A percentile compares a stretch with the other conserved stretches of the same genome.
These are phyloP conservation scores for Rhodotorula kratochvilovae DNA, from an alignment of 768 basidiomycete genomes.

Conservation along the genomic window DNA sequence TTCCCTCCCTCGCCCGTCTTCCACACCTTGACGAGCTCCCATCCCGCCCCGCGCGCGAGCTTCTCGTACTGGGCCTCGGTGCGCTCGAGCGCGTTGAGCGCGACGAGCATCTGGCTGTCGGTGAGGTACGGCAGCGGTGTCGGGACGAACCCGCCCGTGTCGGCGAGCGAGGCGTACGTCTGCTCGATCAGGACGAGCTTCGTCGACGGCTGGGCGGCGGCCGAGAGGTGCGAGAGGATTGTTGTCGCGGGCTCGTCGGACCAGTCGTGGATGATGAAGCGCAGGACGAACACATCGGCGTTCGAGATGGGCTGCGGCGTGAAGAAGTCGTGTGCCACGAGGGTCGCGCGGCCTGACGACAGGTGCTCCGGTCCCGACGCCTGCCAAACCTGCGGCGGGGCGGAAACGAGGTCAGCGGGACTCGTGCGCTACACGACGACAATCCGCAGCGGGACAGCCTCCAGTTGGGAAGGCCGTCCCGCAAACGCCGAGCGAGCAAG, in stretches of 20 bases:
- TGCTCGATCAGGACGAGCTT: slow-evolving; percentile 68
- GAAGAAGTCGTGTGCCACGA: slow-evolving; percentile 67
- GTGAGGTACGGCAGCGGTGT: slow-evolving; percentile 1
- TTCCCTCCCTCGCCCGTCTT: slow-evolving; percentile 3
- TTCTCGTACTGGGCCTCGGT: slow-evolving; percentile 17
- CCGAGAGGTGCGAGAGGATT: slow-evolving; percentile 54
- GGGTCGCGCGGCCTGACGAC: background rate
- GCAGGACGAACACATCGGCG: slow-evolving; percentile 64
- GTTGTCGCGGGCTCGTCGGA: slow-evolving; percentile 57
- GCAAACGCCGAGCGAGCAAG: too few species aligned
- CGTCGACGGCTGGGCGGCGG: slow-evolving; percentile 53
- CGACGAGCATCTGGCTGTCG: slow-evolving; percentile 11
- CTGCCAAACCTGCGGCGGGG: slow-evolving; percentile 11
- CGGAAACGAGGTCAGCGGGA: too few species aligned
- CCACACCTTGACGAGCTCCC: slow-evolving; percentile 15
- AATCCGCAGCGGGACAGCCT: too few species aligned
- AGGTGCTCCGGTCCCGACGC: slow-evolving; percentile 1
- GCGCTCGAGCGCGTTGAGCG: slow-evolving; percentile 17
- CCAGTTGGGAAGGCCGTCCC: too few species aligned
- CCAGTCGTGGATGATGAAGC: slow-evolving; percentile 75
- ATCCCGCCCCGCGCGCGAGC: slow-evolving; percentile 3
- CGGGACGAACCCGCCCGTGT: background rate
- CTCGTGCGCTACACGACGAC: too few species aligned
- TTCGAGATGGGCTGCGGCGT: slow-evolving; percentile 55
- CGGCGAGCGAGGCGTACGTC: slow-evolving; percentile 49